Evolutionary conservation across 768 basidiomycete species (phyloP).

Genomic region (Leccinellum albellum): DNA sequence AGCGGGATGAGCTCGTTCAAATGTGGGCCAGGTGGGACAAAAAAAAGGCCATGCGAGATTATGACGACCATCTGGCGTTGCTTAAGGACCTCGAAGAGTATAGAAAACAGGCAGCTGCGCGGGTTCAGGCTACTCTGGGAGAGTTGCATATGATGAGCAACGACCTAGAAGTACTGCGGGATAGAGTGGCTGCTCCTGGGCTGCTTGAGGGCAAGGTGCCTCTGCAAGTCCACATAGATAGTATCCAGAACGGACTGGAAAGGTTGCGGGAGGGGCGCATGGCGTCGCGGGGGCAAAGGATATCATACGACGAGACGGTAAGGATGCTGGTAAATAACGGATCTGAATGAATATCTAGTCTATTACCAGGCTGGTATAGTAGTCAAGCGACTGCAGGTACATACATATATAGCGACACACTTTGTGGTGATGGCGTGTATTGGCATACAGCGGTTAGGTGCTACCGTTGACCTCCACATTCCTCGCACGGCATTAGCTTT

Average conservation of each 20-base stretch:
- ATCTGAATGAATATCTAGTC: not conserved
- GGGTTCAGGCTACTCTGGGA: slow-evolving; percentile 62
- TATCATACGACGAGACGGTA: slow-evolving; percentile 36
- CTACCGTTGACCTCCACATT: slow-evolving; percentile 67
- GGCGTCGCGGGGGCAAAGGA: slow-evolving; percentile 45
- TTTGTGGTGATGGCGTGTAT: no score
- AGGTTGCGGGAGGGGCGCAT: slow-evolving; percentile 51
- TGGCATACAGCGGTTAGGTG: no score
- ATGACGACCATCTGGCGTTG: slow-evolving; percentile 48
- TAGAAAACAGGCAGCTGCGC: slow-evolving; percentile 56
- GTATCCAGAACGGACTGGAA: slow-evolving; percentile 61
- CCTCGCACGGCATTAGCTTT: slow-evolving; percentile 52
- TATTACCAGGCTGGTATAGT: no score
- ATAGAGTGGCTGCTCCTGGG: slow-evolving; percentile 66
- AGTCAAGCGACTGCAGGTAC: no score
- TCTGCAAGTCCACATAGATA: slow-evolving; percentile 72
- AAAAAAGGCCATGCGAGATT: slow-evolving; percentile 42
- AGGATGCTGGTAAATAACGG: slow-evolving; percentile 18
- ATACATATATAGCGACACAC: no score
- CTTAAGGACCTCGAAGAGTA: slow-evolving; percentile 55
- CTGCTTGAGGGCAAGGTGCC: slow-evolving; percentile 58
- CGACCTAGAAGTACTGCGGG: slow-evolving; percentile 74
- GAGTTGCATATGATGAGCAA: slow-evolving; percentile 60
- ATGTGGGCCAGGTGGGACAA: slow-evolving; percentile 72
- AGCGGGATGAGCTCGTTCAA: slow-evolving; percentile 51